phyloP scores from a whole-genome alignment of 2,329 filamentous ascomycete species.

The Fusarium fracticaudum region DNA sequence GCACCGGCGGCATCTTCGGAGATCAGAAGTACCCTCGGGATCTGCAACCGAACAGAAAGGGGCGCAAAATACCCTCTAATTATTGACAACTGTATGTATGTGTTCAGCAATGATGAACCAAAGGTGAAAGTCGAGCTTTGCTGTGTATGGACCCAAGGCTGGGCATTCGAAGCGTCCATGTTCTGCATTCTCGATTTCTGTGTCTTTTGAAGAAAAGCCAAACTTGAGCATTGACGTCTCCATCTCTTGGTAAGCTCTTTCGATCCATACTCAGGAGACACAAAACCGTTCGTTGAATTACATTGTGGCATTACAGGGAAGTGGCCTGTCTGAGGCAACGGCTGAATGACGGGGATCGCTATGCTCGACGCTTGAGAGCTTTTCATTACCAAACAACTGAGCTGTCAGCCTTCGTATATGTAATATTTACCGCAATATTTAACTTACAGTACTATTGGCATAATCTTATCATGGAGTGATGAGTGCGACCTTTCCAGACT shows the following conservation, averaged over 20 bases:
- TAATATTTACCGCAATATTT: not conserved
- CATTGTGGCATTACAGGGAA: not conserved
- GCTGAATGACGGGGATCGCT: not conserved
- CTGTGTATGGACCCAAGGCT: not conserved
- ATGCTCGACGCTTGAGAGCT: not conserved
- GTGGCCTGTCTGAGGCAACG: not conserved
- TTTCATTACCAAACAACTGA: not conserved
- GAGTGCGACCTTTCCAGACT: not conserved
- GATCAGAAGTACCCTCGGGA: accelerated
- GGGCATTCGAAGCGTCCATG: not conserved
- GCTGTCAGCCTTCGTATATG: not conserved
- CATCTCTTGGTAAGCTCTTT: not conserved
- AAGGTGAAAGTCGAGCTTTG: not conserved
- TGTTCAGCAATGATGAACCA: accelerated
- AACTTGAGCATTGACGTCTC: not conserved
- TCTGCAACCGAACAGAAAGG: not conserved
- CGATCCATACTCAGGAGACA: accelerated
- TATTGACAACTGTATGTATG: not conserved
- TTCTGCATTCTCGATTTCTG: not conserved
- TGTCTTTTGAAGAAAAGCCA: not conserved
- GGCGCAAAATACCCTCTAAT: accelerated
- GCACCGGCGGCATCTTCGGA: accelerated
- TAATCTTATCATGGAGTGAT: not conserved
- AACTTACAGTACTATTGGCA: not conserved
- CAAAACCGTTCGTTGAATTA: not conserved